Evolutionary conservation across 257 asterid genomes (phyloP), one percentile per base, ranked within the genome.

Genomic region (Schizonepeta tenuifolia): DNA sequence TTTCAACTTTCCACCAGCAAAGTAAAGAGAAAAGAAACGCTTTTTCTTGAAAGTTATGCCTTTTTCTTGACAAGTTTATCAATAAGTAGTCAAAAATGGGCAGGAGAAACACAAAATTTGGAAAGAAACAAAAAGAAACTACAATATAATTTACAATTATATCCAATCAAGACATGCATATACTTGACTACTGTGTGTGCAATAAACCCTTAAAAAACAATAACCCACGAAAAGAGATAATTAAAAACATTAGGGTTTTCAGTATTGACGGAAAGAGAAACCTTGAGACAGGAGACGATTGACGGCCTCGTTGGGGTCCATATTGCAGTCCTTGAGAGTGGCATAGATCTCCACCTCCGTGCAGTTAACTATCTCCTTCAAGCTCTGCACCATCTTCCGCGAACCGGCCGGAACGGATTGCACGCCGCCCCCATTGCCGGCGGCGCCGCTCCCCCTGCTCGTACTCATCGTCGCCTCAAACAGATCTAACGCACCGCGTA

Each of bases 301-400:
- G 56, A 91, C 90, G 58, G 99, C 90, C 75, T 91, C 97, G 79
- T 94, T 89, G 44, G 99, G 99, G 93, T 94, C 97, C 99, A 94
- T 94, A 83, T 94, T 87, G 78, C 99, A 94, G 33, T 94, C 99
- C 84, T 88, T 89, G 50, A 94, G 97, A 60, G 88, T 63, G n/a
- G 95, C 97, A 81, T 94, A 94, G 93, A 94, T 94, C 97, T 94
- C 99, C 69, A 83, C 83, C 18, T 91, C 99, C 7, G 99, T 72
- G 70, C 86, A 87, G 81, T 79, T 85, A 43, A 94, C 97, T 69
- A 94, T 91, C 88, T 91, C 99, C 83, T 89, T 94, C 85, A 94
- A 83, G 83, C 96, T 94, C 83, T 80, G 88, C 35, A 94, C 98
- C 67, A 94, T 80, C 88, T 88, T 89, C 75, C 88, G 79, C 24